Evolutionary conservation across 2,329 filamentous ascomycete genomes (phyloP).

Genomic region (Cadophora gregata): DNA sequence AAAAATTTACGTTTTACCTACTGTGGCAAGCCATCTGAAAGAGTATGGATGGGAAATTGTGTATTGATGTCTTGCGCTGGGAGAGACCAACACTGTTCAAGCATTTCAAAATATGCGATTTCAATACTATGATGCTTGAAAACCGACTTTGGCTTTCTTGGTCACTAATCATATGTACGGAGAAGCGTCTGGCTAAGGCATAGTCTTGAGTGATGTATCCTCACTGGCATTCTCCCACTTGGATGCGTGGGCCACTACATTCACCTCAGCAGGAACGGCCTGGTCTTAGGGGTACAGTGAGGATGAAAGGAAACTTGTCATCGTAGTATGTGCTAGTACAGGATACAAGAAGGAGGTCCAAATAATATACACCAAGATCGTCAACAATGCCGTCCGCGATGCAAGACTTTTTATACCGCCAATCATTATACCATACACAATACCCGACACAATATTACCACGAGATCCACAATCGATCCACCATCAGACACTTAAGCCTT

Average conservation of each 20-base stretch:
- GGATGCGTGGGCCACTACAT: neutral
- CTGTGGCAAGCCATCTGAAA: too few species aligned
- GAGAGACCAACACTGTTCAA: too few species aligned
- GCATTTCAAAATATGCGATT: too few species aligned
- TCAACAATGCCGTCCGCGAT: neutral
- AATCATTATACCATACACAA: neutral
- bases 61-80: too few species aligned
- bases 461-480: neutral
- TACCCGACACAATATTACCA: slow-evolving; percentile 19
- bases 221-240: too few species aligned
- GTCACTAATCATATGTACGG: too few species aligned
- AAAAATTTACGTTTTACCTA: neutral
- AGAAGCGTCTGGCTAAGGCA: too few species aligned
- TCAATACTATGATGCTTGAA: too few species aligned
- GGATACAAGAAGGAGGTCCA: slow-evolving; percentile 7
- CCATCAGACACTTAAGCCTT: slow-evolving; percentile 13
- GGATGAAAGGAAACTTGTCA: neutral
- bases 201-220: too few species aligned
- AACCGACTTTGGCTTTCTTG: too few species aligned
- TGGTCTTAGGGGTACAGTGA: neutral
- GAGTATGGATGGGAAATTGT: too few species aligned
- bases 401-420: slow-evolving; percentile 14
- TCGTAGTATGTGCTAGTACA: slow-evolving; percentile 1
- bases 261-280: neutral
- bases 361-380: slow-evolving; percentile 17